Evolutionary conservation across 2,329 filamentous ascomycete genomes (phyloP), one percentile per base, ranked within the genome.

Genomic region (Alternaria angustiovoidea): DNA sequence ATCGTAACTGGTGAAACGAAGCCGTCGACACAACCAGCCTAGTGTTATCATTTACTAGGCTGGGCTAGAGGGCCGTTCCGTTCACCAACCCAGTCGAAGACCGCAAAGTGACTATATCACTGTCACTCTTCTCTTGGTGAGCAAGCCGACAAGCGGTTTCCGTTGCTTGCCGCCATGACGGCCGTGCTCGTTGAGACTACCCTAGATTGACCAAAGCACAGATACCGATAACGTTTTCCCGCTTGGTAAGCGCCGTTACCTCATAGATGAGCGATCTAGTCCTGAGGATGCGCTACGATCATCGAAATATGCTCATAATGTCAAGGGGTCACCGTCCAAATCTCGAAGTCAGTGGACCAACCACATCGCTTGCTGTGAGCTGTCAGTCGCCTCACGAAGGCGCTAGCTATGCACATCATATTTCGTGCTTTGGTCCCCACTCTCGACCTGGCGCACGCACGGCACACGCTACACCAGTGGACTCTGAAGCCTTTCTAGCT

Each of bases 11-110:
- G 38, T 43, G 46, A 42, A 26, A 42, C 54, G 16, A 34, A 28
- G 12, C 14, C n/a, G 16, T 30, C 28, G 20, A 11, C 7, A 18
- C 18, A 30, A 38, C 24, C 28, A 11, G 32, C 41, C 3, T 36
- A 24, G 46, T 30, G 12, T 11, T 34, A 32, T 32, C n/a, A 9
- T 18, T 24, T n/a, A 11, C 36, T 49, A 39, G 42, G 32, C 39
- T 55, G 24, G 43, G 38, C 54, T 55, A 61, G 34, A 48, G 62
- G 60, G 46, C 55, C 57, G 60, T 55, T 32, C 64, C 62, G 57
- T 51, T 43, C 30, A 26, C 28, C 41, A 55, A 34, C 44, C 18
- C 22, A 34, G 34, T 22, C 22, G 41, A 24, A 36, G 39, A 5
- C 34, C 18, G 32, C 26, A 16, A 36, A 11, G 9, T 42, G 11